A percentile compares a stretch with the other conserved stretches of the same genome.
Conservation (phyloP, 1,284 basidiomycete genomes). For the Coriolopsis trogii region DNA sequence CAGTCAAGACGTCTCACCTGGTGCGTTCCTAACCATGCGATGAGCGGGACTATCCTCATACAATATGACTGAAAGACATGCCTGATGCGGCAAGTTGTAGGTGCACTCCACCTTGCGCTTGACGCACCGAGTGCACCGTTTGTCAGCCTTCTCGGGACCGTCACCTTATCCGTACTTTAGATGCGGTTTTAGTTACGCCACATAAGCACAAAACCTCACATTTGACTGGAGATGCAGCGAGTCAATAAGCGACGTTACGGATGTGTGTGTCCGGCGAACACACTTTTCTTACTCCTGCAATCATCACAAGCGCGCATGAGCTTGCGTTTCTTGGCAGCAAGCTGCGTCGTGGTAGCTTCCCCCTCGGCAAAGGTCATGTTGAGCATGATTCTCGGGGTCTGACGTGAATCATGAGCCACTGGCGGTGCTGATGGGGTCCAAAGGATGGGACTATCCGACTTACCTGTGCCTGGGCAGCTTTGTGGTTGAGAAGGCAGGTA, state of each 20-base stretch:
- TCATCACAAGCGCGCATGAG: constrained; percentile 76
- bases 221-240: constrained; percentile 20
- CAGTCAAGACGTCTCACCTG: constrained; percentile 51
- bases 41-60: not conserved
- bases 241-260: not conserved
- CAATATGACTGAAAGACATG: constrained; percentile 31
- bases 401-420: too few species aligned
- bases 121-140: constrained; percentile 77
- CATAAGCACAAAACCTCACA: constrained; percentile 13
- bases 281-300: constrained; percentile 70
- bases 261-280: not conserved
- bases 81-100: constrained; percentile 73
- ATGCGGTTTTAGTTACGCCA: too few species aligned
- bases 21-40: constrained; percentile 84
- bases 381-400: too few species aligned
- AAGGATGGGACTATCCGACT: too few species aligned
- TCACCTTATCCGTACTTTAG: constrained; percentile 24
- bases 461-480: too few species aligned
- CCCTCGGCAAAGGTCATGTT: too few species aligned
- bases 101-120: constrained; percentile 76
- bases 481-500: too few species aligned
- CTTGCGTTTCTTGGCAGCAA: constrained; percentile 69
- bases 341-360: too few species aligned
- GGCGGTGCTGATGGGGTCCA: too few species aligned
- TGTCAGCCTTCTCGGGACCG: constrained; percentile 51